Conservation (phyloP, 805 yeast genomes). For the Yarrowia sp. region DNA sequence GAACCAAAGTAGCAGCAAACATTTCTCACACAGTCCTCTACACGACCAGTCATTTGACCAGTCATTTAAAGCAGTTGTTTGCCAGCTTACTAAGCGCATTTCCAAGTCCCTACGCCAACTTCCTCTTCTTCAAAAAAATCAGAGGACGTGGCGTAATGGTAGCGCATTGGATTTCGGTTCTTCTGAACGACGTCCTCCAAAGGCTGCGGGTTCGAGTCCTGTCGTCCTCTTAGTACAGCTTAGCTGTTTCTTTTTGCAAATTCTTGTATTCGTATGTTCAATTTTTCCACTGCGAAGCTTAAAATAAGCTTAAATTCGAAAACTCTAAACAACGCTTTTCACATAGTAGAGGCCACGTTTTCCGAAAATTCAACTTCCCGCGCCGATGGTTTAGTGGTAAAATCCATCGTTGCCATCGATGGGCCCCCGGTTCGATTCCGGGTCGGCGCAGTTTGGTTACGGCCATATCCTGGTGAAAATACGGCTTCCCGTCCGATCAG, state of each 20-base stretch:
- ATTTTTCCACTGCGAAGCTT: neutral
- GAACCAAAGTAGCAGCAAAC: too few relatives aligned
- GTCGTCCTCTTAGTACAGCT: neutral
- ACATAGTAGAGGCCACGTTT: neutral
- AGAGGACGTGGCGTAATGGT: conserved; percentile 4
- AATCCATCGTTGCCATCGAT: conserved; percentile 4
- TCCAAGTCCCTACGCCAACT: too few relatives aligned
- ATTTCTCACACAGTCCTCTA: too few relatives aligned
- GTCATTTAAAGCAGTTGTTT: too few relatives aligned
- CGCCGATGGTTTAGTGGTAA: neutral
- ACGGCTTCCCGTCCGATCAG: conserved; percentile 6
- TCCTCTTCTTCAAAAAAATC: neutral
- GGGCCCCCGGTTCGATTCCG: conserved; percentile 10
- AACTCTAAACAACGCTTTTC: neutral
- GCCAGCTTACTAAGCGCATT: neutral
- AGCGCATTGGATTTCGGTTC: conserved; percentile 7
- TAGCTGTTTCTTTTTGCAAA: neutral
- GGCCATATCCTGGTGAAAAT: conserved; percentile 2
- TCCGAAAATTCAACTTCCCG: neutral
- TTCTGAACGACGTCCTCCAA: conserved; percentile 1
- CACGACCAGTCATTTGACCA: too few relatives aligned
- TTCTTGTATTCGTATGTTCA: neutral
- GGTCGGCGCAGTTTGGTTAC: neutral
- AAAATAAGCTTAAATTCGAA: neutral
- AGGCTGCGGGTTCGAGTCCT: conserved; percentile 9